Evolutionary conservation across 768 basidiomycete species (phyloP), one percentile per base, ranked within the genome.

Genomic region (Porpolomopsis calyptriformis): DNA sequence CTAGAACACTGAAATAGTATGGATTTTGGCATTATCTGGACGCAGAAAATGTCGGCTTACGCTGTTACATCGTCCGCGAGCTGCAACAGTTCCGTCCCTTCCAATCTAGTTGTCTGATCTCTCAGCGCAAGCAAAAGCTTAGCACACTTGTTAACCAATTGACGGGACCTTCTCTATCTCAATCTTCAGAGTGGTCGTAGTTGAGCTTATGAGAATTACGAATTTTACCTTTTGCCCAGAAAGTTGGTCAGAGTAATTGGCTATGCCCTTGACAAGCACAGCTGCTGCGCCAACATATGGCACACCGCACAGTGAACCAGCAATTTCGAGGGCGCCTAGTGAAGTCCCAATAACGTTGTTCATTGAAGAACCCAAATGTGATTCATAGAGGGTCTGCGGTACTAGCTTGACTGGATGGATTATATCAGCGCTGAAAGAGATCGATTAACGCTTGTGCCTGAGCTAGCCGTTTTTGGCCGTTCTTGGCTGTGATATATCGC

Each of bases 241-340:
- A 16, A 78, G 64, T 46, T 75, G 62, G 5, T 70, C 62, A 51
- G 76, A 79, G 16, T 65, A 49, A 5, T 58, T 47, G n/a, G 62
- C 58, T 49, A 78, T 75, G 45, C 70, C 64, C 49, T 70, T 62
- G 7, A 77, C 51, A 0, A 68, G 49, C 45, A 67, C 57, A 4
- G 69, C 70, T 14, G 67, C 70, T 3, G 70, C 64, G 0, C 71
- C 64, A 22, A 68, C 66, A 36, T 67, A 70, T 4, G 76, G 76
- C 2, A 72, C 60, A 39, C 73, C 73, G 2, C 60, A 65, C 0
- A 70, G 41, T 11, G 69, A 60, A 10, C 67, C 70, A n/a, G 66
- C 71, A 26, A 76, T 49, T 44, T 72, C 68, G 5, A 72, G 59
- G 26, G 43, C 34, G 19, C 34, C n/a, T 22, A 35, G 9, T 10